Percentiles rank a stretch among this genome's conserved stretches.
These are phyloP conservation scores for Arthroderma uncinatum DNA, from an alignment of 2,329 filamentous ascomycete genomes.

Conservation along the genomic window DNA sequence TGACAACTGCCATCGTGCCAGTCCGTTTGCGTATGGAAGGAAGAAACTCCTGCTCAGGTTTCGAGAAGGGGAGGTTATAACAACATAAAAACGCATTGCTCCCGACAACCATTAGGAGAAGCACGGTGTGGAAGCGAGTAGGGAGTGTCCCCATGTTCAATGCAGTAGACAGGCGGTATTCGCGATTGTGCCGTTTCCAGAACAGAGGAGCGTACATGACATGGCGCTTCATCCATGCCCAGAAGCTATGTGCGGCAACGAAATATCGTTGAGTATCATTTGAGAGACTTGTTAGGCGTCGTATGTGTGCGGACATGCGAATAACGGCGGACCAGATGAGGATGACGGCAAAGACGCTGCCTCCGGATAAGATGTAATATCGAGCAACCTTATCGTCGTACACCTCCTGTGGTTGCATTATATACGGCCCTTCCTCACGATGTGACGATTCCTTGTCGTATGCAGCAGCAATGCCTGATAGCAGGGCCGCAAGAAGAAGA, in stretches of 20 bases:
- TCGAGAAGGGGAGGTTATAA: slow-evolving; percentile 29
- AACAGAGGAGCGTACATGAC: slow-evolving; percentile 43
- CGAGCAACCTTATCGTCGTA: slow-evolving; percentile 47
- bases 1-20: slow-evolving; percentile 28
- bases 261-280: slow-evolving; percentile 76
- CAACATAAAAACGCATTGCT: slow-evolving; percentile 43
- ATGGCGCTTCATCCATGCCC: slow-evolving; percentile 57
- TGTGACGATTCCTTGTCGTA: neutral
- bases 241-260: slow-evolving; percentile 45
- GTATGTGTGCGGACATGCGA: slow-evolving; percentile 54
- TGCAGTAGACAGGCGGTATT: slow-evolving; percentile 34
- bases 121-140: slow-evolving; percentile 36
- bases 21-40: slow-evolving; percentile 34
- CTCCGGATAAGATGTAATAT: slow-evolving; percentile 54
- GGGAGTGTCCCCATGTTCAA: slow-evolving; percentile 38
- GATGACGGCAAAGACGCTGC: slow-evolving; percentile 50
- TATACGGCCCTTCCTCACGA: slow-evolving; percentile 1
- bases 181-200: slow-evolving; percentile 34
- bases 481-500: neutral
- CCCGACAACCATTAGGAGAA: slow-evolving; percentile 31
- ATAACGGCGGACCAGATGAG: slow-evolving; percentile 56
- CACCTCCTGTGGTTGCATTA: slow-evolving; percentile 9
- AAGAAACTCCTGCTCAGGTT: slow-evolving; percentile 26
- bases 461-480: neutral
- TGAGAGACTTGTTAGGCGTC: slow-evolving; percentile 62